phyloP scores from a whole-genome alignment of 192 early-diverging fungal species.

The Backusella morwellensis region DNA sequence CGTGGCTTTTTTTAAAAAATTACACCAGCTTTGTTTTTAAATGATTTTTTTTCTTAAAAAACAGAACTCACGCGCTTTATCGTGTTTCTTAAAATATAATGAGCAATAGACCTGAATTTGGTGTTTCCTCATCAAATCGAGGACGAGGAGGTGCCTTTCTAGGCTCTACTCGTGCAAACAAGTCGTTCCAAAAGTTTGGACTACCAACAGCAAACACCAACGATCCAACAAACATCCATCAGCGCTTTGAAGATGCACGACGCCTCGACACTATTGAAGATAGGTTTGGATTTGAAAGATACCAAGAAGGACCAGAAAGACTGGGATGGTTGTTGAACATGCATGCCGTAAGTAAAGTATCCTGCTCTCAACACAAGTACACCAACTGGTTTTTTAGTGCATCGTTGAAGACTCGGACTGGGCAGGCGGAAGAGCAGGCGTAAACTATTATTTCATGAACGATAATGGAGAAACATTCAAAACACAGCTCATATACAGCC shows the following conservation, averaged over 20 bases:
- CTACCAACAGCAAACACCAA: slow-evolving; percentile 8
- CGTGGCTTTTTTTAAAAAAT: background rate
- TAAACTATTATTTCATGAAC: slow-evolving; percentile 93
- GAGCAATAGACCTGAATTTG: slow-evolving; percentile 5
- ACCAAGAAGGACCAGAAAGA: slow-evolving; percentile 68
- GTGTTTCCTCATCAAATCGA: slow-evolving; percentile 7
- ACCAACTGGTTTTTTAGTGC: slow-evolving; percentile 41
- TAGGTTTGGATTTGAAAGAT: slow-evolving; percentile 63
- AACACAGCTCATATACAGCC: slow-evolving; percentile 76
- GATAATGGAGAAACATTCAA: slow-evolving; percentile 90
- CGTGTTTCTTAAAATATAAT: background rate
- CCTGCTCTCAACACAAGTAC: background rate
- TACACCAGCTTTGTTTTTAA: slow-evolving; percentile 31
- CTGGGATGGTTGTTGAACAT: slow-evolving; percentile 98
- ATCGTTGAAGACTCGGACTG: slow-evolving; percentile 63
- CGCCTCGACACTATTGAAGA: slow-evolving; percentile 52
- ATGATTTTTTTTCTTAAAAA: background rate
- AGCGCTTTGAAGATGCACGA: slow-evolving; percentile 38
- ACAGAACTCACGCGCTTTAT: background rate
- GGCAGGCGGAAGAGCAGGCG: slow-evolving; percentile 63
- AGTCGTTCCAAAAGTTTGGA: slow-evolving; percentile 15
- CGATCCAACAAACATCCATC: slow-evolving; percentile 32
- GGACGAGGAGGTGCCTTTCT: slow-evolving; percentile 2
- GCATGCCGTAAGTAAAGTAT: slow-evolving; percentile 60
- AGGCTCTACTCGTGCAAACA: background rate